phyloP scores from a whole-genome alignment of 2,329 filamentous ascomycete genomes.

The Colletotrichum trifolii region DNA sequence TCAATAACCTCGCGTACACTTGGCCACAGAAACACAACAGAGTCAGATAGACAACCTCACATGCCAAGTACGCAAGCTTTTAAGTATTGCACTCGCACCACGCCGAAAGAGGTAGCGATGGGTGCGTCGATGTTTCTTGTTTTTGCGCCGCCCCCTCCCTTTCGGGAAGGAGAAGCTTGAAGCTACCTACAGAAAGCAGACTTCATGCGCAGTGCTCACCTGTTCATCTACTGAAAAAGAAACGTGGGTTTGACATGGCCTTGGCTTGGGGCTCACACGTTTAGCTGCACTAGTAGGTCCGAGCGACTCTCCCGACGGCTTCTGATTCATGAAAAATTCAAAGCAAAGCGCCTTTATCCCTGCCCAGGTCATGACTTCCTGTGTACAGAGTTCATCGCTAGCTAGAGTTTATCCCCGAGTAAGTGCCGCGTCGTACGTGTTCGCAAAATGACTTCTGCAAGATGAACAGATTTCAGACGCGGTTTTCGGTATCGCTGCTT shows the following conservation, averaged over 20 bases:
- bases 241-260: conserved; percentile 1
- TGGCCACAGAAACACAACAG: too few species aligned
- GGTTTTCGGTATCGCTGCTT: too few species aligned
- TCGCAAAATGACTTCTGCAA: neutral
- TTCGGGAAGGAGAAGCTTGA: neutral
- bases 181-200: neutral
- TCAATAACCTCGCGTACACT: too few species aligned
- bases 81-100: too few species aligned
- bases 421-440: neutral
- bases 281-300: neutral
- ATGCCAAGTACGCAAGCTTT: too few species aligned
- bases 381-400: neutral
- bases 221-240: neutral
- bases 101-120: too few species aligned
- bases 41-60: too few species aligned
- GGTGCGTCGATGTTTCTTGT: neutral
- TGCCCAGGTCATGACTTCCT: neutral
- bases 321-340: conserved; percentile 1
- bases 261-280: neutral
- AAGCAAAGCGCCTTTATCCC: neutral
- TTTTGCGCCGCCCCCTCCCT: neutral
- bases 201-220: conserved; percentile 11
- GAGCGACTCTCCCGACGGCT: conserved; percentile 1
- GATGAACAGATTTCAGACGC: too few species aligned
- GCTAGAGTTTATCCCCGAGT: neutral